These are phyloP conservation scores for Candida golubevii DNA, from an alignment of 805 yeast species.

Conservation along the genomic window DNA sequence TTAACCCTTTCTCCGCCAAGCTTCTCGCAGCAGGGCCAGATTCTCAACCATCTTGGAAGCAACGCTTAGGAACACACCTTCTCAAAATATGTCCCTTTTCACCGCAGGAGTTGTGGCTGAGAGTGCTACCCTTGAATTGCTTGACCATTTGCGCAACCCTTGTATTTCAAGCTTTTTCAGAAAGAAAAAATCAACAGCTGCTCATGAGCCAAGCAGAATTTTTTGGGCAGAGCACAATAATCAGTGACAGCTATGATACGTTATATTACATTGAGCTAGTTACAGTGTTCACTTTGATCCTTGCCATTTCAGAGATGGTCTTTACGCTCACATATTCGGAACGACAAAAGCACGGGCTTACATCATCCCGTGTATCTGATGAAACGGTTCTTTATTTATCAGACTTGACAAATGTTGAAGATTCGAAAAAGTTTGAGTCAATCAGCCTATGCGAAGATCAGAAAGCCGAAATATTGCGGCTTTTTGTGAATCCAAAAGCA, in stretches of 20 bases:
- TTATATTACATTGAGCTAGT: slow-evolving; percentile 55
- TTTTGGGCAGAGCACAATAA: background rate
- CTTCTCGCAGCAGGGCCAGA: slow-evolving; percentile 18
- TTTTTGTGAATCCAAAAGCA: slow-evolving; percentile 53
- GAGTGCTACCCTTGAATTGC: slow-evolving; percentile 18
- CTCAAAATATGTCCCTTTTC: slow-evolving; percentile 11
- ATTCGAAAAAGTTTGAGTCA: slow-evolving; percentile 23
- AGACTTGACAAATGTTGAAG: slow-evolving; percentile 14
- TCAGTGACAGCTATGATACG: slow-evolving; percentile 32
- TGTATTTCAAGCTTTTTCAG: background rate
- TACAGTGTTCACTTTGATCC: slow-evolving; percentile 46
- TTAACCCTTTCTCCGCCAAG: slow-evolving; percentile 23
- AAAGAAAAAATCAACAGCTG: background rate
- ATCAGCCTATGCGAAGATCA: slow-evolving; percentile 44
- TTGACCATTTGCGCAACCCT: background rate
- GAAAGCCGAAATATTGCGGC: slow-evolving; percentile 56
- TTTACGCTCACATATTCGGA: slow-evolving; percentile 25
- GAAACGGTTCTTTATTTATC: slow-evolving; percentile 1
- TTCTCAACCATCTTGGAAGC: slow-evolving; percentile 19
- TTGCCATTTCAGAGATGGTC: slow-evolving; percentile 45
- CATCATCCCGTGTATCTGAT: background rate
- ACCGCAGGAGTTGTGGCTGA: slow-evolving; percentile 10
- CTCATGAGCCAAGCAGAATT: background rate
- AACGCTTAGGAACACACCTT: slow-evolving; percentile 25
- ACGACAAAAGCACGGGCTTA: slow-evolving; percentile 10